A percentile compares a stretch with the other conserved stretches of the same genome.
Conservation (phyloP, 805 yeast species). For the Ogataea wickerhamii region DNA sequence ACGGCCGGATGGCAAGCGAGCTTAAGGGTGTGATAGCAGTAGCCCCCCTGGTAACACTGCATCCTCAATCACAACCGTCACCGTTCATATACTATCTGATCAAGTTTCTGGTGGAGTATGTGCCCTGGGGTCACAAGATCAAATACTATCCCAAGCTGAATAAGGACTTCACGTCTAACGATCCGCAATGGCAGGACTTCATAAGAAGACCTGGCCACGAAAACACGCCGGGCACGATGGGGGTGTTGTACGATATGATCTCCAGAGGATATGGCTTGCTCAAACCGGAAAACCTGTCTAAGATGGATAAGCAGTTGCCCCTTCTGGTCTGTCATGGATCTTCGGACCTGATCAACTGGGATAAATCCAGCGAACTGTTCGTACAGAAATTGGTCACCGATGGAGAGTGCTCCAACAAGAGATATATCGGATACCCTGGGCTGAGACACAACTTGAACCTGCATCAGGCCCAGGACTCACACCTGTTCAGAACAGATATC, state of each 20-base stretch:
- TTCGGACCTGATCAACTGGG: conserved; percentile 36
- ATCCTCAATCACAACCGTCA: conserved; percentile 56
- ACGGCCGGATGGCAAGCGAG: conserved; percentile 45
- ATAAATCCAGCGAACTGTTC: conserved; percentile 6
- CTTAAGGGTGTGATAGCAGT: conserved; percentile 46
- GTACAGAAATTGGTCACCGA: not conserved
- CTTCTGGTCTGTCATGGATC: conserved; percentile 59
- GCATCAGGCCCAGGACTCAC: conserved; percentile 4
- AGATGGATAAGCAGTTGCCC: conserved; percentile 37
- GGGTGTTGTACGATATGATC: conserved; percentile 9
- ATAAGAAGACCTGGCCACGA: conserved; percentile 8
- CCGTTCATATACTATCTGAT: conserved; percentile 26
- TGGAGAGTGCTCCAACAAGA: conserved; percentile 3
- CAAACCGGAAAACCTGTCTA: conserved; percentile 1
- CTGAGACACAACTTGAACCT: conserved; percentile 7
- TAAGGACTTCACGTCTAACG: conserved; percentile 9
- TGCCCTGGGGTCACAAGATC: conserved; percentile 6
- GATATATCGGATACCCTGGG: conserved; percentile 6
- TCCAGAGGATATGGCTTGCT: conserved; percentile 6
- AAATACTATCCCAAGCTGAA: conserved; percentile 10
- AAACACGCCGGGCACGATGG: conserved; percentile 8
- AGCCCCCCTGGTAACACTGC: conserved; percentile 59
- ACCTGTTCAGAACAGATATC: conserved; percentile 3
- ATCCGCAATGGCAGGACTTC: conserved; percentile 11
- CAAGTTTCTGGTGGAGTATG: conserved; percentile 3